A percentile compares a stretch with the other conserved stretches of the same genome.
These are phyloP conservation scores for Fusarium verticillioides DNA, from an alignment of 2,329 filamentous ascomycete species.

Conservation along the genomic window DNA sequence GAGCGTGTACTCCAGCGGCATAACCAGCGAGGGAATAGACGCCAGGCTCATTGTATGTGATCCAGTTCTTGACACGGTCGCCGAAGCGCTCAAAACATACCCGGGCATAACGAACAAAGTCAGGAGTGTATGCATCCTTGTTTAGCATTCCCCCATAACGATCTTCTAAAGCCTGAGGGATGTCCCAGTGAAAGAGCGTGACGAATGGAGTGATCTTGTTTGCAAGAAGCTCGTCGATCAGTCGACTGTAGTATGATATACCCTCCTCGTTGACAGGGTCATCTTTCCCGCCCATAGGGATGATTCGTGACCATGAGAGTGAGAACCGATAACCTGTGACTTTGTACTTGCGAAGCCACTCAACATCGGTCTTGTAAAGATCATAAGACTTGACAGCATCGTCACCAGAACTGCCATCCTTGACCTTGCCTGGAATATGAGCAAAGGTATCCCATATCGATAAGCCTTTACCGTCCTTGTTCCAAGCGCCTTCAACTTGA, in stretches of 20 bases:
- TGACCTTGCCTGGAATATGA: slow-evolving; percentile 53
- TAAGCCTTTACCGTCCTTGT: slow-evolving; percentile 54
- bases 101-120: slow-evolving; percentile 39
- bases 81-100: slow-evolving; percentile 40
- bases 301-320: slow-evolving; percentile 72
- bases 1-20: slow-evolving; percentile 36
- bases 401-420: slow-evolving; percentile 53
- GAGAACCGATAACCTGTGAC: slow-evolving; percentile 73
- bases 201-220: slow-evolving; percentile 69
- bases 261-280: slow-evolving; percentile 71
- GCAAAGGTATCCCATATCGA: slow-evolving; percentile 56
- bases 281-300: slow-evolving; percentile 70
- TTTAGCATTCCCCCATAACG: slow-evolving; percentile 38
- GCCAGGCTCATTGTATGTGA: slow-evolving; percentile 39
- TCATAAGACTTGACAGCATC: slow-evolving; percentile 54
- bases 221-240: slow-evolving; percentile 65
- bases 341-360: slow-evolving; percentile 67
- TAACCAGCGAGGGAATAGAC: slow-evolving; percentile 35
- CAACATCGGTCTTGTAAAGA: slow-evolving; percentile 60
- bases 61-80: slow-evolving; percentile 40
- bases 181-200: slow-evolving; percentile 74
- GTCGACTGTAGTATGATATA: slow-evolving; percentile 67
- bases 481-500: slow-evolving; percentile 56
- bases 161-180: slow-evolving; percentile 53
- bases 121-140: slow-evolving; percentile 34